These are phyloP conservation scores for Imleria badia DNA, from an alignment of 768 basidiomycete species.

Conservation along the genomic window DNA sequence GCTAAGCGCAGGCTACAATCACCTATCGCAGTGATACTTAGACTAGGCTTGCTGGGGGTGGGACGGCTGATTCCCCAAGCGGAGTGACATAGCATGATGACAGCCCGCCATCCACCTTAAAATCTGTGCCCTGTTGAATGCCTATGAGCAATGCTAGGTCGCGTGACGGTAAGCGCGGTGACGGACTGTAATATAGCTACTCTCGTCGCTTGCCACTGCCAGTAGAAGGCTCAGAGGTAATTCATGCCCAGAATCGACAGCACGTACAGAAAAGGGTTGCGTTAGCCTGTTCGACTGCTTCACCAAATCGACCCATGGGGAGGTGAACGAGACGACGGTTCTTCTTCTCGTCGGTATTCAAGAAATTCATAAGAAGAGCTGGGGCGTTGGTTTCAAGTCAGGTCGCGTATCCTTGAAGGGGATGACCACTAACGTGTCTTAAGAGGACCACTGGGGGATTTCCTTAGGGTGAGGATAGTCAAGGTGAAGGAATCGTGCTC, in stretches of 20 bases:
- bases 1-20: too few relatives aligned
- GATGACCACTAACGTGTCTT: conserved; percentile 77
- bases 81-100: conserved; percentile 92
- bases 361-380: conserved; percentile 98
- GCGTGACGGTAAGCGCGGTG: background rate
- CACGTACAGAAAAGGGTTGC: conserved; percentile 89
- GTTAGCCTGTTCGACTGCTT: conserved; percentile 92
- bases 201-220: conserved; percentile 89
- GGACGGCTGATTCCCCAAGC: conserved; percentile 67
- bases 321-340: conserved; percentile 87
- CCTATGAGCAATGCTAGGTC: conserved; percentile 2
- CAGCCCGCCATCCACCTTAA: conserved; percentile 95
- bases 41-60: conserved; percentile 69
- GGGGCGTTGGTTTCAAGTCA: background rate
- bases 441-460: conserved; percentile 72
- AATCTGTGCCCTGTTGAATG: conserved; percentile 71
- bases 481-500: conserved; percentile 32
- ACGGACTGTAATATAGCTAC: conserved; percentile 91
- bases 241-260: conserved; percentile 1
- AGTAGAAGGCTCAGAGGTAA: conserved; percentile 4
- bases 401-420: background rate
- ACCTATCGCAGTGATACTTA: conserved; percentile 1
- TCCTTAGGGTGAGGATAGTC: conserved; percentile 1
- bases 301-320: conserved; percentile 97
- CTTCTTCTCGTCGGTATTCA: conserved; percentile 93